These are phyloP conservation scores for Gliomastix tumulicola DNA, from an alignment of 2,329 filamentous ascomycete genomes.

Conservation along the genomic window DNA sequence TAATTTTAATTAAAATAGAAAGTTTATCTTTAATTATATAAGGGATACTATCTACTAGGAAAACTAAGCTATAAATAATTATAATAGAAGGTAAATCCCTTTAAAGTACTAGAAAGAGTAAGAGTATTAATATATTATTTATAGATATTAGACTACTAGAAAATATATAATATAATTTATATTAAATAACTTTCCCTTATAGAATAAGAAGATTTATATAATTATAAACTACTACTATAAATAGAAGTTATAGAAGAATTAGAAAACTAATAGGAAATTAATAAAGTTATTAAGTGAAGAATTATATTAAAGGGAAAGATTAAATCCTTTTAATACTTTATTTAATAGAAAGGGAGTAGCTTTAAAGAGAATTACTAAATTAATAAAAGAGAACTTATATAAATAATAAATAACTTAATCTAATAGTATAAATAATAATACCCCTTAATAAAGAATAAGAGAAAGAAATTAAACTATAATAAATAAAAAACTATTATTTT, in stretches of 20 bases:
- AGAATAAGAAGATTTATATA: background rate
- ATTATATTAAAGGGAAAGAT: background rate
- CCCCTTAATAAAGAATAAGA: background rate
- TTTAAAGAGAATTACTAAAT: conserved; percentile 1
- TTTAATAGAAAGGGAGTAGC: background rate
- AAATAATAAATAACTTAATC: conserved; percentile 1
- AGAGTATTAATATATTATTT: background rate
- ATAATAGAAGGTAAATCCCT: background rate
- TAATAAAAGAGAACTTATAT: conserved; percentile 1
- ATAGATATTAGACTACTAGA: background rate
- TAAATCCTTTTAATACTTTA: background rate
- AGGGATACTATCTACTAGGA: background rate
- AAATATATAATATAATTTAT: background rate
- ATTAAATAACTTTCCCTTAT: background rate
- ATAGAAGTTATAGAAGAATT: background rate
- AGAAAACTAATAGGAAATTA: background rate
- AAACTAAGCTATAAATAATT: background rate
- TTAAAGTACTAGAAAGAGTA: background rate
- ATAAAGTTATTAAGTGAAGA: background rate
- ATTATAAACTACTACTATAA: background rate
- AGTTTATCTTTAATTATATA: background rate
- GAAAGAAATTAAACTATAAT: conserved; percentile 1
- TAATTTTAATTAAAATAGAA: background rate
- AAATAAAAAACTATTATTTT: conserved; percentile 1
- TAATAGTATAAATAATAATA: conserved; percentile 2